A percentile compares a stretch with the other conserved stretches of the same genome.
Evolutionary conservation across 2,329 filamentous ascomycete genomes (phyloP).

Genomic region (Raffaelea ambrosiae): DNA sequence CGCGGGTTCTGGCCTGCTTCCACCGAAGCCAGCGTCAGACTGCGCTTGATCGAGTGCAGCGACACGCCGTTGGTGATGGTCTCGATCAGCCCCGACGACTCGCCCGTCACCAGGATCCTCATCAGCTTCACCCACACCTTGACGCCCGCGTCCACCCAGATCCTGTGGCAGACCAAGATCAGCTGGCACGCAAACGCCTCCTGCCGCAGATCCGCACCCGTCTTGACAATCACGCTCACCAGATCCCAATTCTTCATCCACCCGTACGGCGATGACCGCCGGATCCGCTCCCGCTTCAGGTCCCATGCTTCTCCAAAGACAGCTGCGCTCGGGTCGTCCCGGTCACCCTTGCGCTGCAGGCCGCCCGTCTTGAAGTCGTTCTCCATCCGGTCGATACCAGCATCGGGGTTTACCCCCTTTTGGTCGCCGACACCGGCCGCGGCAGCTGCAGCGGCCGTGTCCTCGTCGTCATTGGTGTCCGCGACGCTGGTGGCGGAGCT

Average conservation of each 20-base stretch:
- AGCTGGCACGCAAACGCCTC: slow-evolving; percentile 83
- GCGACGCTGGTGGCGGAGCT: not conserved
- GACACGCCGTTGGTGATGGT: slow-evolving; percentile 85
- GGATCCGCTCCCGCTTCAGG: slow-evolving; percentile 74
- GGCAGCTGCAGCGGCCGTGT: slow-evolving; percentile 23
- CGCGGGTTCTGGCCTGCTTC: slow-evolving; percentile 65
- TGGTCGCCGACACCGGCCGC: slow-evolving; percentile 29
- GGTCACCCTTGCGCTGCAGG: slow-evolving; percentile 70
- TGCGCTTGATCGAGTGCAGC: slow-evolving; percentile 77
- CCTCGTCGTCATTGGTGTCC: slow-evolving; percentile 1
- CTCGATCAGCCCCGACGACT: slow-evolving; percentile 76
- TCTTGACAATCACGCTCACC: slow-evolving; percentile 81
- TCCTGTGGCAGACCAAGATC: slow-evolving; percentile 72
- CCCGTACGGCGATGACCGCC: slow-evolving; percentile 74
- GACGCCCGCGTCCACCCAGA: slow-evolving; percentile 66
- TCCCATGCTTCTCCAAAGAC: slow-evolving; percentile 85
- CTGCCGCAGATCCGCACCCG: slow-evolving; percentile 71
- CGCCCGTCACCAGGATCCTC: slow-evolving; percentile 78
- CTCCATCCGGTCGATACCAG: slow-evolving; percentile 77
- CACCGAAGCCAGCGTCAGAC: slow-evolving; percentile 66
- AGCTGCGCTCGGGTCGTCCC: slow-evolving; percentile 76
- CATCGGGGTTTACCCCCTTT: slow-evolving; percentile 54
- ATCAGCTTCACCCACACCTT: slow-evolving; percentile 85
- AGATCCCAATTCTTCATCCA: slow-evolving; percentile 90
- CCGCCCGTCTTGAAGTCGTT: slow-evolving; percentile 83